Base-by-base conservation (phyloP, 768 basidiomycete species). In the Tubosaeta brunneosetosa region DNA sequence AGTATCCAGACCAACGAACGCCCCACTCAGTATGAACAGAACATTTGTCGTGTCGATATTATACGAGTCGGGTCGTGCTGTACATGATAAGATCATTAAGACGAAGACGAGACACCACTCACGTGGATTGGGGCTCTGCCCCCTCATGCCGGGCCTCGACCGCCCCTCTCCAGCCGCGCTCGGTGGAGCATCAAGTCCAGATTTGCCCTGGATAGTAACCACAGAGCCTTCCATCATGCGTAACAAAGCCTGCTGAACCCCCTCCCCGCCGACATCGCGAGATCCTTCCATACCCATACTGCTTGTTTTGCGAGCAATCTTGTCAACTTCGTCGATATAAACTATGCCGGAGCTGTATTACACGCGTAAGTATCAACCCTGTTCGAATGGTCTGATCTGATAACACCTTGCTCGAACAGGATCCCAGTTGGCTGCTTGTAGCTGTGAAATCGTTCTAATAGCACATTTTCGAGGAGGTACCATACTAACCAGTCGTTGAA, bases 271-370 rank as follows among this genome's bases (percentile, higher is more conserved):
- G 1, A 98, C 94, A 66, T 97, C 94, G 59, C 88, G 79, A 6
- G 85, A 82, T 4, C 84, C 82, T 58, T 90, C 88, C 27, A 75
- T 73, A 5, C 86, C 85, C 22, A 73, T 71, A 41, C 78, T 70
- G 36, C 62, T 61, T 13, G 66, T 58, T 61, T 81, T 86, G 45
- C 83, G 79, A 13, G 92, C 88, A 53, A 97, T 84, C 73, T 98
- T 97, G 73, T 97, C 95, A 2, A 94, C 76, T 72, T 98, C 95
- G 62, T 98, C 95, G 44, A 98, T 94, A 65, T 95, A 95, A 31
- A 97, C 86, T 55, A 98, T 97, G 6, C 94, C 94, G 66, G 85
- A 85, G 64, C 91, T 94, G 52, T 34, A 17, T 45, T n/a, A 29
- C 10, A 16, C 12, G 57, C 66, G 11, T 37, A 19, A 27, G 48